These are phyloP conservation scores for Vitis hybrid DNA, from an alignment of 177 flowering plant genomes.

Conservation along the genomic window DNA sequence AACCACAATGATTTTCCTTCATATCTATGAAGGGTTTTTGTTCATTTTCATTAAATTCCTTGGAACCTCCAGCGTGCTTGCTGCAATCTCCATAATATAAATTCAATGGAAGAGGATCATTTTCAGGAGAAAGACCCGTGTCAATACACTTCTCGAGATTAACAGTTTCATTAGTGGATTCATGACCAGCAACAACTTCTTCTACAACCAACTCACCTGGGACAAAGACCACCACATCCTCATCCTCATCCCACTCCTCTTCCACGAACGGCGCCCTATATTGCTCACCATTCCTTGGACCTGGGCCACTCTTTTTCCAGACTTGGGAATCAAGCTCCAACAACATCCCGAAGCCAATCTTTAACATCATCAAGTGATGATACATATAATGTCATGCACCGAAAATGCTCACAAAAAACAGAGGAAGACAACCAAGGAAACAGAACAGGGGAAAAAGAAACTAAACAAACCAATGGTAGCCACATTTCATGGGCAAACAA, in stretches of 20 bases:
- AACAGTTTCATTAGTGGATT: slow-evolving; percentile 24
- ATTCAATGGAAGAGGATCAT: slow-evolving; percentile 20
- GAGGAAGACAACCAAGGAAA: too few species aligned
- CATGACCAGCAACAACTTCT: slow-evolving; percentile 27
- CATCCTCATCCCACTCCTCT: slow-evolving; percentile 78
- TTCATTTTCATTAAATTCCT: slow-evolving; percentile 4
- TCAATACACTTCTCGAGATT: slow-evolving; percentile 43
- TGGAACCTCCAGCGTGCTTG: slow-evolving; percentile 24
- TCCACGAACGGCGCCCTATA: slow-evolving; percentile 67
- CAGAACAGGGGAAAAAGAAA: too few species aligned
- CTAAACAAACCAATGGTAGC: too few species aligned
- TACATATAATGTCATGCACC: too few species aligned
- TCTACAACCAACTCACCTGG: slow-evolving; percentile 25
- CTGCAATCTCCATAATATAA: slow-evolving; percentile 27
- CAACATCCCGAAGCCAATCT: too few species aligned
- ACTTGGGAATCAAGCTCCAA: too few species aligned
- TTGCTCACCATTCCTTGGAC: slow-evolving; percentile 69
- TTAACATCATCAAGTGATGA: too few species aligned
- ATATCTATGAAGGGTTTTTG: slow-evolving; percentile 25
- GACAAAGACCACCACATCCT: slow-evolving; percentile 20
- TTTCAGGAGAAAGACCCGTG: slow-evolving; percentile 19
- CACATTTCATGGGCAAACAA: too few species aligned
- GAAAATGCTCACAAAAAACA: too few species aligned
- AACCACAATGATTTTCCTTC: slow-evolving; percentile 12
- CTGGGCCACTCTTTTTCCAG: slow-evolving; percentile 55